A percentile compares a stretch with the other conserved stretches of the same genome.
Conservation (phyloP, 805 yeast genomes). For the Yarrowia sp. region DNA sequence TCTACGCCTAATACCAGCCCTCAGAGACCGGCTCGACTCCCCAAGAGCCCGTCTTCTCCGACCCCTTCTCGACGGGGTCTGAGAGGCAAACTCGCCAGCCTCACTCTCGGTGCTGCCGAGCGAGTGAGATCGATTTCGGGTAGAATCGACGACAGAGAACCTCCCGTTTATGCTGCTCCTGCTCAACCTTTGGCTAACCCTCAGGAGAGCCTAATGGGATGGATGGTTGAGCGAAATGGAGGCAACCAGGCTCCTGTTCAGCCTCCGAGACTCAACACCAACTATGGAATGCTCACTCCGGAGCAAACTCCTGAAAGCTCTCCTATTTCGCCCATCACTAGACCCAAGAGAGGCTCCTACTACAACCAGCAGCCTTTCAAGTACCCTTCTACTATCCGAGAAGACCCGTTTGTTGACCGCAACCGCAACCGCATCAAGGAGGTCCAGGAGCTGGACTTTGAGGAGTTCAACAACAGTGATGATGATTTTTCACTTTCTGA, state of each 20-base stretch:
- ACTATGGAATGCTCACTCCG: slow-evolving; percentile 3
- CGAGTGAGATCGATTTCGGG: slow-evolving; percentile 23
- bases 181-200: slow-evolving; percentile 16
- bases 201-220: slow-evolving; percentile 18
- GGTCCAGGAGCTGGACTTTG: slow-evolving; percentile 21
- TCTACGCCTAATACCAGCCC: slow-evolving; percentile 21
- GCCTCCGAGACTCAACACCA: slow-evolving; percentile 11
- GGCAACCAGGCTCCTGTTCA: background rate
- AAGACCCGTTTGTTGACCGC: slow-evolving; percentile 23
- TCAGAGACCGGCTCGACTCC: background rate
- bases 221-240: slow-evolving; percentile 20
- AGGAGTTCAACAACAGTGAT: slow-evolving; percentile 17
- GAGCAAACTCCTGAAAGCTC: slow-evolving; percentile 13
- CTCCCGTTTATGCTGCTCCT: background rate
- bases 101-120: slow-evolving; percentile 23
- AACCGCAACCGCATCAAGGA: slow-evolving; percentile 15
- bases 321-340: background rate
- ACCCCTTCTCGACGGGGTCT: slow-evolving; percentile 16
- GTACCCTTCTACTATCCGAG: slow-evolving; percentile 2
- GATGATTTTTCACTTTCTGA: slow-evolving; percentile 9
- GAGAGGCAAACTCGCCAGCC: slow-evolving; percentile 21
- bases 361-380: slow-evolving; percentile 21
- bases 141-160: slow-evolving; percentile 10
- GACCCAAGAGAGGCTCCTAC: background rate
- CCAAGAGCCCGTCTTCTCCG: slow-evolving; percentile 19